Conservation (phyloP, 352 stramenopile species). For the Phytophthora pseudosyringae region DNA sequence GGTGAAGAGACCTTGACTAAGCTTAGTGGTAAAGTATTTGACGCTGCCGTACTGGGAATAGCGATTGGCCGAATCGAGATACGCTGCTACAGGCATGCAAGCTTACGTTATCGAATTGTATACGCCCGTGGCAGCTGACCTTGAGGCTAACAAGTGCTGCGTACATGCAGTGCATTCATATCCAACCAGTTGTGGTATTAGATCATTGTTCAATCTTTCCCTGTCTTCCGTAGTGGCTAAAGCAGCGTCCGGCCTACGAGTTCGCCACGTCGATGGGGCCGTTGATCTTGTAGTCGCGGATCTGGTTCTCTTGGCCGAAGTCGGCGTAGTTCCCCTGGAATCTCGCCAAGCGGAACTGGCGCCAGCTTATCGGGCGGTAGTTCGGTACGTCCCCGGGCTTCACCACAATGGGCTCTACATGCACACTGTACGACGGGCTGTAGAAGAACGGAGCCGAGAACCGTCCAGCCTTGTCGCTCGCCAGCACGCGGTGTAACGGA, state of each 20-base stretch:
- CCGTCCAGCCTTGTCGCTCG: conserved; percentile 31
- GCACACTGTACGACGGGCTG: conserved; percentile 57
- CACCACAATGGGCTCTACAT: conserved; percentile 60
- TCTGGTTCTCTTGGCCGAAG: conserved; percentile 10
- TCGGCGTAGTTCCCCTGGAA: conserved; percentile 8
- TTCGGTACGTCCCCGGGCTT: conserved; percentile 30
- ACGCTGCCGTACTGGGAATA: neutral
- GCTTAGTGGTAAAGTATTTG: neutral
- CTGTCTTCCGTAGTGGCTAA: neutral
- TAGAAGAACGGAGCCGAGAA: conserved; percentile 66
- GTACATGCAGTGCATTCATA: too few relatives aligned
- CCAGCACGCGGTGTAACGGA: conserved; percentile 55
- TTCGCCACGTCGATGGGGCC: neutral
- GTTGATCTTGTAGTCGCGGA: conserved; percentile 13
- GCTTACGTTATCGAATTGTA: conserved; percentile 2
- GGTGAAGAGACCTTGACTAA: too few relatives aligned
- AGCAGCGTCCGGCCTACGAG: neutral
- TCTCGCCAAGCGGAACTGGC: neutral
- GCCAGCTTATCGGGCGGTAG: conserved; percentile 90
- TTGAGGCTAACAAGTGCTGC: too few relatives aligned
- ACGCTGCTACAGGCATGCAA: neutral
- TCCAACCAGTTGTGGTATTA: too few relatives aligned
- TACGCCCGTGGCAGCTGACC: neutral
- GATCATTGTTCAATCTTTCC: neutral
- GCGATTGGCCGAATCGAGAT: neutral